Conservation (phyloP, 2,329 filamentous ascomycete genomes). For the Metarhizium robertsii region DNA sequence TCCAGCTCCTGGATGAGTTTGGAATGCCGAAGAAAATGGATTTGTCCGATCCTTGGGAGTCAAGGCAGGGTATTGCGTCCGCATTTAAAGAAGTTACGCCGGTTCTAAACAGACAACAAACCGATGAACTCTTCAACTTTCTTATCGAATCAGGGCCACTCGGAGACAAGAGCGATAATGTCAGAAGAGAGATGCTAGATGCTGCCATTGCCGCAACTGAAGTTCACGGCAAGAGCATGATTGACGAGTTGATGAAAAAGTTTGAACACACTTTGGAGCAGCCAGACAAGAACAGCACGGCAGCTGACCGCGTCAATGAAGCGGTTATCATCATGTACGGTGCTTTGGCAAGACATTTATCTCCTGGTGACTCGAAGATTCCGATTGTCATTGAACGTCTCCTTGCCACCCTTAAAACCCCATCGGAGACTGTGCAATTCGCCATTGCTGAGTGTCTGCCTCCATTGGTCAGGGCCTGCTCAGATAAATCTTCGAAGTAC, state of each 20-base stretch:
- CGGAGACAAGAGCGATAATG: constrained; percentile 68
- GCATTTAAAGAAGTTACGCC: constrained; percentile 75
- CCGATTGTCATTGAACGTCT: constrained; percentile 81
- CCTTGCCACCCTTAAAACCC: constrained; percentile 79
- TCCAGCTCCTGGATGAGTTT: constrained; percentile 80
- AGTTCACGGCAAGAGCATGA: constrained; percentile 67
- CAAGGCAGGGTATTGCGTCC: constrained; percentile 77
- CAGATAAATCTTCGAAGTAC: constrained; percentile 69
- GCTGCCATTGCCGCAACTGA: constrained; percentile 77
- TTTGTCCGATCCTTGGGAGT: constrained; percentile 82
- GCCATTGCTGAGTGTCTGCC: constrained; percentile 91
- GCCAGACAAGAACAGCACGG: constrained; percentile 71
- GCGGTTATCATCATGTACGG: constrained; percentile 97
- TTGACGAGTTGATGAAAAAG: constrained; percentile 85
- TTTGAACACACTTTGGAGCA: constrained; percentile 84
- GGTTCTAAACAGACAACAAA: constrained; percentile 55
- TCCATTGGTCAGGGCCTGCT: constrained; percentile 75
- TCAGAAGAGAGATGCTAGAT: constrained; percentile 86
- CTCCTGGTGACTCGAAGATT: constrained; percentile 75
- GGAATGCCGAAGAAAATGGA: constrained; percentile 92
- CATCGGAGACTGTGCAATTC: constrained; percentile 94
- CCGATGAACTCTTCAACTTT: constrained; percentile 75
- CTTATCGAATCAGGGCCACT: constrained; percentile 79
- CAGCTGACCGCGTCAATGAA: constrained; percentile 86
- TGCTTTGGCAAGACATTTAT: constrained; percentile 79